Evolutionary conservation across 495 filamentous ascomycete genomes (phyloP).

Genomic region (Penicillium taxi): DNA sequence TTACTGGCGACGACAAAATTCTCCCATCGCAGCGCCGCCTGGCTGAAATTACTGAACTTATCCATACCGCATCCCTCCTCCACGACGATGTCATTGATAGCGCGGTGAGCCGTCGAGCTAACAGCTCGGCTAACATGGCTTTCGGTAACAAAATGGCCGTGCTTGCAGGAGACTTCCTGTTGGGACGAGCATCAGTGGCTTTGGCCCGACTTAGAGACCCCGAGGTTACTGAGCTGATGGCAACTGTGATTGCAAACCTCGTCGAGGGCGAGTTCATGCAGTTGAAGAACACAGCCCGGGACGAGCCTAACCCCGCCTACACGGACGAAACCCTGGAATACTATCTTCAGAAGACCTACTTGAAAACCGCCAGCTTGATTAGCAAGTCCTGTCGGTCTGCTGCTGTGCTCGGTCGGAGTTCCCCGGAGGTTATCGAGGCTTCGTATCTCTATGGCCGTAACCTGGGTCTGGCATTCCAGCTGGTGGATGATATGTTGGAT

Average conservation of each 20-base stretch:
- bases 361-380: conserved; percentile 92
- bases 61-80: conserved; percentile 91
- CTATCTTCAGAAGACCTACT: conserved; percentile 97
- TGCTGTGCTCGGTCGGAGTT: conserved; percentile 71
- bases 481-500: conserved; percentile 98
- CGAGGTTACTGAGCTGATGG: conserved; percentile 88
- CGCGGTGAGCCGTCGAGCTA: conserved; percentile 70
- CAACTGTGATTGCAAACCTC: conserved; percentile 93
- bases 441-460: conserved; percentile 90
- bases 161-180: conserved; percentile 86
- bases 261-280: conserved; percentile 99
- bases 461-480: conserved; percentile 87
- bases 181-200: conserved; percentile 88
- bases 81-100: conserved; percentile 98
- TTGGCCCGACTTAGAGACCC: conserved; percentile 83
- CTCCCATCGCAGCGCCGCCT: conserved; percentile 82
- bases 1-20: conserved; percentile 23
- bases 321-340: conserved; percentile 82
- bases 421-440: conserved; percentile 74
- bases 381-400: conserved; percentile 90
- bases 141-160: conserved; percentile 99
- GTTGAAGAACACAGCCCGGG: conserved; percentile 85
- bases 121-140: conserved; percentile 79
- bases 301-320: conserved; percentile 74
- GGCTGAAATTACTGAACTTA: conserved; percentile 94